Percentiles rank a stretch among this genome's conserved stretches.
phyloP scores from a whole-genome alignment of 2,329 filamentous ascomycete species.

The Diaporthe batatas region DNA sequence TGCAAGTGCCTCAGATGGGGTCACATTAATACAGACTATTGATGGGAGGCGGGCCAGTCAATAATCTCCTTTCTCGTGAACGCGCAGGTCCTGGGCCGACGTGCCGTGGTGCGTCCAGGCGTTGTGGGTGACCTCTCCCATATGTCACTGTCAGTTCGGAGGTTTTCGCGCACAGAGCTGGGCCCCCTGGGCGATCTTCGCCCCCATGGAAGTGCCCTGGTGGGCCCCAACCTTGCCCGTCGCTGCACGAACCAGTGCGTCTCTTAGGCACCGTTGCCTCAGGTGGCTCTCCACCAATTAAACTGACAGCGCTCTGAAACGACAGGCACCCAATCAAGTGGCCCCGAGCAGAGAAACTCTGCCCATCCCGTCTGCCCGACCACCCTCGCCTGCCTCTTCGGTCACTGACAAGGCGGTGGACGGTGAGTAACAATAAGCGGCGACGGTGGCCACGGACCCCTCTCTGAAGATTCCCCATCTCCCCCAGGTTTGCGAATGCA shows the following conservation, averaged over 20 bases:
- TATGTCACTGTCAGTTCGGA: constrained; percentile 36
- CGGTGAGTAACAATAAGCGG: constrained; percentile 34
- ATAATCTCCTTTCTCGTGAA: constrained; percentile 30
- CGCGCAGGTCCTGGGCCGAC: constrained; percentile 34
- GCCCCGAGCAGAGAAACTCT: constrained; percentile 28
- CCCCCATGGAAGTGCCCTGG: constrained; percentile 31
- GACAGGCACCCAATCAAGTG: constrained; percentile 35
- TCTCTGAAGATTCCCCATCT: constrained; percentile 15
- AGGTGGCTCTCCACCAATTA: constrained; percentile 38
- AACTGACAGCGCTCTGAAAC: constrained; percentile 41
- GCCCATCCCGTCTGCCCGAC: constrained; percentile 29
- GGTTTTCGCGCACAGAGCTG: constrained; percentile 26
- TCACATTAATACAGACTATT: constrained; percentile 33
- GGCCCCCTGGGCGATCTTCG: constrained; percentile 35
- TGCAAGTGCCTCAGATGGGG: constrained; percentile 33
- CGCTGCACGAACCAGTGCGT: constrained; percentile 32
- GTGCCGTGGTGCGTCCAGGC: constrained; percentile 32
- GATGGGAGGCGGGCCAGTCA: constrained; percentile 31
- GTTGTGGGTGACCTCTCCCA: constrained; percentile 33
- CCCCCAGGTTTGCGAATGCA: constrained; percentile 28
- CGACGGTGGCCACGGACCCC: constrained; percentile 27
- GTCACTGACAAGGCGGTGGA: constrained; percentile 35
- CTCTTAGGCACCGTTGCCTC: constrained; percentile 33
- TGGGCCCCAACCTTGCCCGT: constrained; percentile 30
- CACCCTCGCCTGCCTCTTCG: constrained; percentile 27